Base-by-base conservation (phyloP, 441 rosid genomes). In the Populus tomentosa region DNA sequence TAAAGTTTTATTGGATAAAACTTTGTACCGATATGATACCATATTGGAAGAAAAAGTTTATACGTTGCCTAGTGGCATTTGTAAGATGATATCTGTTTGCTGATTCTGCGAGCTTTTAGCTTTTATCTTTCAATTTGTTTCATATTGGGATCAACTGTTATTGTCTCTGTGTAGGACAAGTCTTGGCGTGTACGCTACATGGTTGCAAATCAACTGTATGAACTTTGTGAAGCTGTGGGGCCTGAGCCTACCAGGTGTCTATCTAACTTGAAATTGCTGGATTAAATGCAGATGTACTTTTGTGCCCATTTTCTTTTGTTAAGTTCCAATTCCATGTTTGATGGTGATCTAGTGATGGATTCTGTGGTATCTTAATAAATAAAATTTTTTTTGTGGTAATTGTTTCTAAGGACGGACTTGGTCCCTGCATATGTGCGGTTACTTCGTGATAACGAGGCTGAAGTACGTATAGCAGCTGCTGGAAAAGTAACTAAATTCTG, bases 131-230 rank as follows among this genome's bases (percentile, higher is more conserved):
- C 4, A 13, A 32, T 13, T 18, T 67, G 40, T 67, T 61, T 20
- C 59, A 32, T 50, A 23, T 26, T 6, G 24, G 36, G 20, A 59
- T 20, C 10, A 33, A 7, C 42, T 75, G 13, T 61, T 73, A 69
- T 70, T 69, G 64, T 40, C 28, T 67, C 66, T 56, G 8, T 10
- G 32, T 84, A 95, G 99, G 99, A 95, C 79, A 95, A 95, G 80
- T 95, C 99, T 72, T 95, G 99, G 99, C 97, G 97, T 73, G 99
- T 95, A 23, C 97, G 99, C 36, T 94, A 92, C 88, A 95, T 91
- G 99, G 99, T 95, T 68, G 97, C 99, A 75, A 91, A 95, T 86
- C 98, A 95, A 82, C 87, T 95, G 63, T 95, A 92, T 83, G 98
- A 90, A 86, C 89, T 95, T 33, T 95, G 95, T 77, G 99, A 93